Evolutionary conservation across 768 basidiomycete genomes (phyloP), one percentile per base, ranked within the genome.

Genomic region (Lactarius trivialis): DNA sequence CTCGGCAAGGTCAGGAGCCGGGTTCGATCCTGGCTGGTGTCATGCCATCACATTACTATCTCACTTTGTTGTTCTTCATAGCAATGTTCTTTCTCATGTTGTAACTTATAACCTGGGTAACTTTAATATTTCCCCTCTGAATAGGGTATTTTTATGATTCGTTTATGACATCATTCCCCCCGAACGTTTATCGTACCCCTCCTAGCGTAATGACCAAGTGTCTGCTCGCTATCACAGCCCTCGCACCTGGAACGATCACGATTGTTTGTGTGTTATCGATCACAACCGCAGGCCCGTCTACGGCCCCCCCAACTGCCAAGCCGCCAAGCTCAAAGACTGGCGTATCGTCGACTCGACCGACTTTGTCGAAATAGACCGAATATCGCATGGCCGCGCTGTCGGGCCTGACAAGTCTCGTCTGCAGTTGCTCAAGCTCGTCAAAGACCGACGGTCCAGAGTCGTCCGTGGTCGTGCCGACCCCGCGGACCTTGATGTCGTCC

Each of bases 191-290:
- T 4, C 3, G 39, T 19, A 19, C 39, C 39, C 36, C 48, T 56
- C 74, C 69, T 37, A 83, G 67, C 1, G 76, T 79, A 66, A 84
- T 77, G 51, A 79, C 78, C 73, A 93, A 71, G 71, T 91, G 88
- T 65, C 84, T 86, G 60, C 82, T 85, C 53, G 85, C 82, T 60
- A 91, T 70, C 8, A 88, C 75, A 21, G 83, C 88, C 70, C 73
- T 82, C 55, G 88, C 84, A 17, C 80, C 84, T 0, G 91, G 89
- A 24, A 93, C 84, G 4, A 98, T 74, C 34, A 98, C 88, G 63
- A 98, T 91, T 26, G 95, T 97, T 77, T 97, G 96, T 24, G 95
- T 98, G 67, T 91, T 79, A 73, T 98, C 95, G 68, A 97, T 91
- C 64, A 98, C 88, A 83, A 98, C 88, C 37, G 93, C 92, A 9